These are phyloP conservation scores for Neodidymelliopsis sp. DNA, from an alignment of 2,329 filamentous ascomycete genomes.

Conservation along the genomic window DNA sequence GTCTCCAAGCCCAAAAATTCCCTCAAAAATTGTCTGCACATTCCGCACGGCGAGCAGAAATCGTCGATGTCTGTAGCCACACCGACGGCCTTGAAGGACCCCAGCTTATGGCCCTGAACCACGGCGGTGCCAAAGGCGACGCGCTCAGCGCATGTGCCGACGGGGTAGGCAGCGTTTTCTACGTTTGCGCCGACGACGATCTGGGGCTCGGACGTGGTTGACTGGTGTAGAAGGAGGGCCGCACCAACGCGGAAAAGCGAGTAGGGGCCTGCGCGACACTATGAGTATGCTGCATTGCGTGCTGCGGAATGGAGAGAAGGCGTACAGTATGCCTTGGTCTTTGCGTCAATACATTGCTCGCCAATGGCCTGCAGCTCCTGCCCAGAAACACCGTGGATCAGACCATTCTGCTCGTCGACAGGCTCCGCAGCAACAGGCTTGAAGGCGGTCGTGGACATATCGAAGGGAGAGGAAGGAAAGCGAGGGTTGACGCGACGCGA, in stretches of 20 bases:
- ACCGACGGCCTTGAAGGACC: constrained; percentile 71
- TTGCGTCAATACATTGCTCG: constrained; percentile 71
- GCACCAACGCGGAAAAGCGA: constrained; percentile 91
- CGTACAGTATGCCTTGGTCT: constrained; percentile 80
- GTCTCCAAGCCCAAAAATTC: constrained; percentile 60
- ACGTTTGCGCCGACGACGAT: constrained; percentile 75
- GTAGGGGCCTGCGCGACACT: constrained; percentile 70
- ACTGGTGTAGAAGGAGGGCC: constrained; percentile 66
- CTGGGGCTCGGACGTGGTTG: constrained; percentile 37
- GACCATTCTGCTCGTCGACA: constrained; percentile 48
- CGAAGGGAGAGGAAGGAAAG: constrained; percentile 31
- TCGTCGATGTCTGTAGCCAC: constrained; percentile 78
- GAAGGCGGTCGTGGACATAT: constrained; percentile 42
- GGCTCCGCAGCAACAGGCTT: constrained; percentile 38
- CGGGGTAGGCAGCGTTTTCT: constrained; percentile 92
- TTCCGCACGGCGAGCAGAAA: constrained; percentile 76
- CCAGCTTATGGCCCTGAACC: constrained; percentile 56
- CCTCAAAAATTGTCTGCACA: constrained; percentile 83
- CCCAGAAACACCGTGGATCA: constrained; percentile 63
- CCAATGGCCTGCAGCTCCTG: constrained; percentile 72
- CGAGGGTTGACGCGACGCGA: constrained; percentile 19
- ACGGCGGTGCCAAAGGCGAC: constrained; percentile 84
- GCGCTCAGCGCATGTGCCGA: constrained; percentile 94
- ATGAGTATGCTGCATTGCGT: neutral
- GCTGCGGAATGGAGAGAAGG: constrained; percentile 24